Percentiles rank a stretch among this genome's conserved stretches.
phyloP scores from a whole-genome alignment of 2,329 filamentous ascomycete genomes.

The Cercospora janseana region DNA sequence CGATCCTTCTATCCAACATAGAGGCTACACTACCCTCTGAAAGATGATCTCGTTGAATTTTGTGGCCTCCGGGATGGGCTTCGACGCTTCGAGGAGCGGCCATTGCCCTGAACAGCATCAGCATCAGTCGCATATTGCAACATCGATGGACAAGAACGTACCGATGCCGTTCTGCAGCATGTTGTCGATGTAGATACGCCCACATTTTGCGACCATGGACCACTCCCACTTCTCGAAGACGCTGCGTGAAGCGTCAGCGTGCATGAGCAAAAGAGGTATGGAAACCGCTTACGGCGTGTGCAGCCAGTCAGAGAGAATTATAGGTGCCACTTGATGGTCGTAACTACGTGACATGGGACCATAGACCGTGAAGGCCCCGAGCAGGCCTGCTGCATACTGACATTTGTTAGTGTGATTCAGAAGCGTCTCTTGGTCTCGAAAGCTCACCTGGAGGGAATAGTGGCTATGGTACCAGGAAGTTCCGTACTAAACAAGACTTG shows the following conservation, averaged over 20 bases:
- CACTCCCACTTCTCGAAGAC: constrained; percentile 5
- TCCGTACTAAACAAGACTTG: neutral
- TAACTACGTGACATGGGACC: constrained; percentile 36
- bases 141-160: neutral
- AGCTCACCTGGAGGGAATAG: neutral
- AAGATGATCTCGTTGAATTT: neutral
- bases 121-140: neutral
- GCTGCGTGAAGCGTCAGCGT: neutral
- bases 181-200: constrained; percentile 1
- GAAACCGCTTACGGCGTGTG: constrained; percentile 36
- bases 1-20: too few species aligned
- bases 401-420: neutral
- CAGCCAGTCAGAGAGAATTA: constrained; percentile 43
- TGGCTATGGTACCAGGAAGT: constrained; percentile 1
- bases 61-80: neutral
- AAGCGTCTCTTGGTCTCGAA: neutral
- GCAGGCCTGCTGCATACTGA: constrained; percentile 34
- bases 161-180: constrained; percentile 1
- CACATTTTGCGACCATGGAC: constrained; percentile 3
- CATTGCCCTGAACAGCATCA: neutral
- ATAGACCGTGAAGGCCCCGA: constrained; percentile 41
- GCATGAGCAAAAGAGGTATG: neutral
- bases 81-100: neutral
- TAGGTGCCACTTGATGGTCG: constrained; percentile 39
- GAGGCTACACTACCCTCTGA: neutral